These are phyloP conservation scores for Fusarium nygamai DNA, from an alignment of 2,329 filamentous ascomycete genomes.

Conservation along the genomic window DNA sequence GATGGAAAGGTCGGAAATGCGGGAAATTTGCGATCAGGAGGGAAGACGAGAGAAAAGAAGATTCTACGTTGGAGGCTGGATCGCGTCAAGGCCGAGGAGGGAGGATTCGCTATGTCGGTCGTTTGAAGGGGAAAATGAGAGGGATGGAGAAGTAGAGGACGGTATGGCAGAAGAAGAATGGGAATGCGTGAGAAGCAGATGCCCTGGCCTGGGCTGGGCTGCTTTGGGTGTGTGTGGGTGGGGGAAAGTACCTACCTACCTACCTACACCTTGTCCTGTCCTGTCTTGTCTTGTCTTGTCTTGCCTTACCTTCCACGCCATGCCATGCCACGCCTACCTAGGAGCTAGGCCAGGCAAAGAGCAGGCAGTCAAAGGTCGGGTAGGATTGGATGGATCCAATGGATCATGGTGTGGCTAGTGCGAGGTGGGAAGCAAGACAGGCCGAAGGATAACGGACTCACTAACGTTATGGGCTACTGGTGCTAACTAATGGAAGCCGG, in stretches of 20 bases:
- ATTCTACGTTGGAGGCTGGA: neutral
- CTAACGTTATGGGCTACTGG: neutral
- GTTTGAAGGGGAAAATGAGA: conserved; percentile 22
- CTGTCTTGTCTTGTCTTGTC: neutral
- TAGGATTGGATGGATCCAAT: neutral
- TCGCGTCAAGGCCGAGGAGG: conserved; percentile 12
- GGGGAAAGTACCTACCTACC: conserved; percentile 1
- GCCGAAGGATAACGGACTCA: conserved; percentile 1
- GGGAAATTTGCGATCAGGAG: neutral
- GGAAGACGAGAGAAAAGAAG: neutral
- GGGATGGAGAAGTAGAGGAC: conserved; percentile 34
- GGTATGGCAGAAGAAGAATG: conserved; percentile 36
- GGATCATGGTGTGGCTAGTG: neutral
- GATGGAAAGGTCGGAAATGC: conserved; percentile 1
- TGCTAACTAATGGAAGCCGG: neutral
- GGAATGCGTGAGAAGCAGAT: conserved; percentile 34
- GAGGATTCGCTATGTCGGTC: conserved; percentile 15
- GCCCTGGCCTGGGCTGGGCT: neutral
- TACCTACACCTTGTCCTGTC: no score
- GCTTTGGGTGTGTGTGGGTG: conserved; percentile 16
- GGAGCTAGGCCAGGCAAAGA: neutral
- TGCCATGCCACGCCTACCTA: neutral
- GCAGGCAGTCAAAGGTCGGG: neutral
- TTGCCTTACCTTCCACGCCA: neutral
- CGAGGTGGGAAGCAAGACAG: neutral